These are phyloP conservation scores for Citrullus mucosospermus DNA, from an alignment of 306 rosid genomes.

Conservation along the genomic window DNA sequence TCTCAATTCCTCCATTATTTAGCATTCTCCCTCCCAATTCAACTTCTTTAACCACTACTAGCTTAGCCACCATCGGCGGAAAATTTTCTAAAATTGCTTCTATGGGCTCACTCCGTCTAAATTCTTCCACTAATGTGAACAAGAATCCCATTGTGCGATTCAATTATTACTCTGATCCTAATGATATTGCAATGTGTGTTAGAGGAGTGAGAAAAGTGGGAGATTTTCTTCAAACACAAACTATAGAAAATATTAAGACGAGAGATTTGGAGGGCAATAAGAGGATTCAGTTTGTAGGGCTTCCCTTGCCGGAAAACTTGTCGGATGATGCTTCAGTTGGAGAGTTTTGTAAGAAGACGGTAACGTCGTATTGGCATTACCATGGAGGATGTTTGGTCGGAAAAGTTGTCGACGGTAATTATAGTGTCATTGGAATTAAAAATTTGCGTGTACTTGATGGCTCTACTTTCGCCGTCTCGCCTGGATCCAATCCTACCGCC, in stretches of 20 bases:
- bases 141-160: background rate
- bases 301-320: background rate
- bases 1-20: background rate
- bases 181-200: background rate
- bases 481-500: slow-evolving; percentile 23
- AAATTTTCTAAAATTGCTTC: background rate
- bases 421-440: background rate
- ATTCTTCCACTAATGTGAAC: background rate
- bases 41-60: background rate
- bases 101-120: background rate
- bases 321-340: background rate
- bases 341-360: slow-evolving; percentile 5
- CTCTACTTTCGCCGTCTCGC: slow-evolving; percentile 5
- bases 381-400: slow-evolving; percentile 19
- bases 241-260: background rate
- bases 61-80: background rate
- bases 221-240: background rate
- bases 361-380: slow-evolving; percentile 16
- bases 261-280: background rate
- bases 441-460: slow-evolving; percentile 15
- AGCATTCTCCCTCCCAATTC: background rate
- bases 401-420: slow-evolving; percentile 16
- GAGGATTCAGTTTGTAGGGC: background rate
- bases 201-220: background rate
- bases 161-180: background rate